Base-by-base conservation (phyloP, 768 basidiomycete genomes). In the Naganishia friedmannii region DNA sequence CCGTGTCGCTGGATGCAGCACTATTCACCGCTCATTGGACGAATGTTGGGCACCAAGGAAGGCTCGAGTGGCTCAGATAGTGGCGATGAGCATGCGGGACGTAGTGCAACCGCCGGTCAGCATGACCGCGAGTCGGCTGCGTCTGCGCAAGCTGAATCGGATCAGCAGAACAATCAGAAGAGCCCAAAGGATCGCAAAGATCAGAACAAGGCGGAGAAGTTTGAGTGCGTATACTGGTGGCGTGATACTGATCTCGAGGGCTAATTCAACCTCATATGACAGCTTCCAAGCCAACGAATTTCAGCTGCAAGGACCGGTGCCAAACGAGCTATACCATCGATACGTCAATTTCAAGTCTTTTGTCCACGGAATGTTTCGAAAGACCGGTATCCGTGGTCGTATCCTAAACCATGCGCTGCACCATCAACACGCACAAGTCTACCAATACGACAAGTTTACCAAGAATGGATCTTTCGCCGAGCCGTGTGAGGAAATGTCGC, bases 231-330 rank as follows among this genome's bases (percentile, higher is more conserved):
- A 6, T 12, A 46, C 19, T 7, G 1, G 42, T 31, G n/a, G 15
- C 21, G 26, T 1, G 39, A 15, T 28, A 19, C 3, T 1, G n/a
- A 32, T 28, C 26, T 31, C 17, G 19, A 42, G 0, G 48, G n/a
- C 29, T n/a, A 21, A 53, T 28, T 29, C 51, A 72, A 57, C 69
- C 53, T 53, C 56, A 74, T 70, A 66, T 71, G 68, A 37, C 39
- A 83, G 83, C 31, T 85, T 85, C 78, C 79, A 83, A 71, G 83
- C 83, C 4, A 84, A 83, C 73, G 82, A 83, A 63, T 66, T 85
- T 2, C 84, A 85, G 69, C 80, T 85, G 13, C 74, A 80, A 21
- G 84, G 84, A 0, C 84, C 84, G n/a, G 81, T 83, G 13, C 84
- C 84, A 13, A 70, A 76, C 26, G 75, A 80, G 66, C 79, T 85